Percentiles rank a stretch among this genome's conserved stretches.
Evolutionary conservation across 495 filamentous ascomycete species (phyloP).

Genomic region (Penicillium nucicola): DNA sequence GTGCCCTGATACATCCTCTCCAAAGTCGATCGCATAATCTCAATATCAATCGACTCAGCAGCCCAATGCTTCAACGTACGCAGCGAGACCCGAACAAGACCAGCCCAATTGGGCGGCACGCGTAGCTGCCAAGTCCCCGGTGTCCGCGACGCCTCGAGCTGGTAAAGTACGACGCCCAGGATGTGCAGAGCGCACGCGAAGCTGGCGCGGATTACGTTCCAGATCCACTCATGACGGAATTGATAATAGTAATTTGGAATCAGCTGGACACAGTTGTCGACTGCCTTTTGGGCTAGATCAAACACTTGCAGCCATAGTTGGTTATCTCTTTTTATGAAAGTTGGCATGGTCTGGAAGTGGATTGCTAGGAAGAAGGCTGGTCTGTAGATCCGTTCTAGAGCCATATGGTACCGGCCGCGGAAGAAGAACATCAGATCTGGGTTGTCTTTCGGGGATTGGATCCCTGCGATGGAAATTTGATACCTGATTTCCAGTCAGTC

Average conservation of each 20-base stretch:
- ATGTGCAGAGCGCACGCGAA: constrained; percentile 22
- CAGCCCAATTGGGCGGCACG: constrained; percentile 18
- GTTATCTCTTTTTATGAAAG: constrained; percentile 10
- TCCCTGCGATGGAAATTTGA: constrained; percentile 10
- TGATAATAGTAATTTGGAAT: constrained; percentile 24
- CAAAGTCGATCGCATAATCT: constrained; percentile 19
- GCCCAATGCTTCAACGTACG: constrained; percentile 18
- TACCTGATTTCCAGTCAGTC: constrained; percentile 12
- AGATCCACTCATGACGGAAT: constrained; percentile 26
- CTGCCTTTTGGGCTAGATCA: constrained; percentile 15
- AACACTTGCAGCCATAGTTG: constrained; percentile 12
- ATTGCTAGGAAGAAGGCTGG: constrained; percentile 24
- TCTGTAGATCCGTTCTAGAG: constrained; percentile 23
- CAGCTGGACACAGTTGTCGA: constrained; percentile 19
- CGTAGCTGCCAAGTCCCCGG: constrained; percentile 8
- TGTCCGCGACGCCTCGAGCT: constrained; percentile 1
- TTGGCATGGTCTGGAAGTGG: constrained; percentile 18
- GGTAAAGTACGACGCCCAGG: constrained; percentile 15
- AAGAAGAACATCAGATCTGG: constrained; percentile 20
- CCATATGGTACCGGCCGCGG: constrained; percentile 12
- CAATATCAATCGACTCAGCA: constrained; percentile 20
- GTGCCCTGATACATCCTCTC: constrained; percentile 27
- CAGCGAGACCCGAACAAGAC: constrained; percentile 19
- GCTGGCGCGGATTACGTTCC: constrained; percentile 16
- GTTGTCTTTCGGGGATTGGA: constrained; percentile 7